These are phyloP conservation scores for Aphanomyces stellatus DNA, from an alignment of 352 stramenopile species.

Conservation along the genomic window DNA sequence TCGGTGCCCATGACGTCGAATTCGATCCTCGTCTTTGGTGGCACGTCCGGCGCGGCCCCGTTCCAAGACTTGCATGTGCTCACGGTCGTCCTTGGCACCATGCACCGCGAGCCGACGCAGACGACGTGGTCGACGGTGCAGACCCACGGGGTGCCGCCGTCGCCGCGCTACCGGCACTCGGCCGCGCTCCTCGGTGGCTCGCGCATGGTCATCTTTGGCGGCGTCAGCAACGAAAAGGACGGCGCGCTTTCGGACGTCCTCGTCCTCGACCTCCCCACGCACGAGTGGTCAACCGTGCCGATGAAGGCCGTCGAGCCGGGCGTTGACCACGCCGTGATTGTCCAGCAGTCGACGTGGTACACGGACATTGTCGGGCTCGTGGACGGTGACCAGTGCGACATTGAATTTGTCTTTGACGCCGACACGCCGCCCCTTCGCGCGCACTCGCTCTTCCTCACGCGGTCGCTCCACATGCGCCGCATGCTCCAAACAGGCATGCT, in stretches of 20 bases:
- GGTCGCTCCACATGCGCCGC: background rate
- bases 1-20: background rate
- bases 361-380: background rate
- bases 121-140: background rate
- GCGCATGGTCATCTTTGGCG: background rate
- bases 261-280: background rate
- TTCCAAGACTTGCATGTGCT: background rate
- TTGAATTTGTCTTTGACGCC: background rate
- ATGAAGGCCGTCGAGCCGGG: background rate
- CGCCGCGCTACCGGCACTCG: background rate
- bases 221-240: background rate
- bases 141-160: background rate
- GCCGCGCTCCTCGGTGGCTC: background rate
- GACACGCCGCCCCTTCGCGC: background rate
- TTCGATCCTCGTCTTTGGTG: background rate
- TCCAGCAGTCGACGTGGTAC: slow-evolving; percentile 3
- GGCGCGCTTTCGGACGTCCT: background rate
- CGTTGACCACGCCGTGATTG: background rate
- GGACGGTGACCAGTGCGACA: background rate
- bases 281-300: background rate
- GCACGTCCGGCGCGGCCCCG: background rate
- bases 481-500: slow-evolving; percentile 5
- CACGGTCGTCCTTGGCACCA: background rate
- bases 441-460: background rate
- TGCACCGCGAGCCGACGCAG: background rate